phyloP scores from a whole-genome alignment of 352 stramenopile species.

The Pseudoperonospora humuli region DNA sequence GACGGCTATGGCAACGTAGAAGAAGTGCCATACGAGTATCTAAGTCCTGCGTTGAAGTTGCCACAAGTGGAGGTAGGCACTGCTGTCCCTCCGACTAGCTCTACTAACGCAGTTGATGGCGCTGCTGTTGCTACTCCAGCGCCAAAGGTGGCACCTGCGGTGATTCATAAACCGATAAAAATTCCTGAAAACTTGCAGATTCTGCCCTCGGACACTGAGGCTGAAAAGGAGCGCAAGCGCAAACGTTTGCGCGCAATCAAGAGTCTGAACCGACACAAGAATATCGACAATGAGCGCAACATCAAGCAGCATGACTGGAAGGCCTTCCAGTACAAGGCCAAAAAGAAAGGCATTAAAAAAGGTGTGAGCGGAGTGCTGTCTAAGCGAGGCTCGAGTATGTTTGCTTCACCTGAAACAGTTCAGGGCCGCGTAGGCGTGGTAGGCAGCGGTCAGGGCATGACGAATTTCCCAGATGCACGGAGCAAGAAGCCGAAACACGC shows the following conservation, averaged over 20 bases:
- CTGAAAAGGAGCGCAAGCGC: conserved; percentile 80
- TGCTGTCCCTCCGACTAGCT: conserved; percentile 8
- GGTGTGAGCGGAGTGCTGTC: conserved; percentile 65
- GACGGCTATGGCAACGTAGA: conserved; percentile 86
- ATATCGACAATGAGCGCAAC: conserved; percentile 78
- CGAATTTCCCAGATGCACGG: conserved; percentile 52
- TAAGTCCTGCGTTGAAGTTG: conserved; percentile 22
- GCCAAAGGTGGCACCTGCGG: conserved; percentile 29
- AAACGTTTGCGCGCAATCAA: conserved; percentile 80
- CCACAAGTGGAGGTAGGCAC: conserved; percentile 6
- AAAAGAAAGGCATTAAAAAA: conserved; percentile 67
- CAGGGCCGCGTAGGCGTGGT: conserved; percentile 82
- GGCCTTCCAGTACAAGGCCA: conserved; percentile 74
- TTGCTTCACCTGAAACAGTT: conserved; percentile 79
- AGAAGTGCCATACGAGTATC: conserved; percentile 87
- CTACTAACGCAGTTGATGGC: conserved; percentile 16
- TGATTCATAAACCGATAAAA: conserved; percentile 68
- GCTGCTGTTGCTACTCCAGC: conserved; percentile 14
- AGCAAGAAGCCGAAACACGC: conserved; percentile 61
- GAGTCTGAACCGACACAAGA: conserved; percentile 82
- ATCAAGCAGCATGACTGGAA: conserved; percentile 83
- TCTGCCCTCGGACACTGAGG: conserved; percentile 73
- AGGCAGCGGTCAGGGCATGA: conserved; percentile 85
- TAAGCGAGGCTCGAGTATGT: conserved; percentile 83
- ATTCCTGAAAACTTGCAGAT: conserved; percentile 84